These are phyloP conservation scores for Trametes meyenii DNA, from an alignment of 768 basidiomycete genomes.

Conservation along the genomic window DNA sequence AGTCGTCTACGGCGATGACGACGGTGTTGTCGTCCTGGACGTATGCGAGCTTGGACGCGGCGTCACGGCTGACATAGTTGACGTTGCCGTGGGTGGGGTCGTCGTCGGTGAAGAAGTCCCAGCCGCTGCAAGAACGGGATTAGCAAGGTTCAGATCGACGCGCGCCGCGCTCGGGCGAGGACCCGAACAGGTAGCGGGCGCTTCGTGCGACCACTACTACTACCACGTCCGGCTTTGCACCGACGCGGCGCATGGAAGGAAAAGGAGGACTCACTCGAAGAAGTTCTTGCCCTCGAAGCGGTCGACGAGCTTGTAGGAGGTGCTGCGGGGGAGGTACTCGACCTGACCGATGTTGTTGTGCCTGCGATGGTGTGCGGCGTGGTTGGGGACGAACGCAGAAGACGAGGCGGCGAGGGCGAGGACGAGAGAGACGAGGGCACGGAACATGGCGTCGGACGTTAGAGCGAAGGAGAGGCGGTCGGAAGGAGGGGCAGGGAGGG, in stretches of 20 bases:
- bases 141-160: not conserved
- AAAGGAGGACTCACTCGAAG: conserved; percentile 50
- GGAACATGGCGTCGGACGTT: conserved; percentile 33
- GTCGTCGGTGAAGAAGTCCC: conserved; percentile 61
- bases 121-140: conserved; percentile 46
- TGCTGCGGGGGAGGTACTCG: conserved; percentile 24
- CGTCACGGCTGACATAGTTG: conserved; percentile 50
- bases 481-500: conserved; percentile 14
- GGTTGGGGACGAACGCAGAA: conserved; percentile 40
- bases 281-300: conserved; percentile 56
- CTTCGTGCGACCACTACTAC: not conserved
- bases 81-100: conserved; percentile 79
- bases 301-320: conserved; percentile 42
- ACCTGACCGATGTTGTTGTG: conserved; percentile 31
- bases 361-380: conserved; percentile 31
- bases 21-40: conserved; percentile 60
- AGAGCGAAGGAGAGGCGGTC: not conserved
- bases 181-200: not conserved
- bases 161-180: not conserved
- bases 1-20: conserved; percentile 66
- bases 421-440: conserved; percentile 37
- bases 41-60: conserved; percentile 60
- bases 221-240: not conserved
- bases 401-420: conserved; percentile 40
- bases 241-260: not conserved